Percentiles rank a stretch among this genome's conserved stretches.
Conservation (phyloP, 768 basidiomycete genomes). For the Phylloporus scabripes region DNA sequence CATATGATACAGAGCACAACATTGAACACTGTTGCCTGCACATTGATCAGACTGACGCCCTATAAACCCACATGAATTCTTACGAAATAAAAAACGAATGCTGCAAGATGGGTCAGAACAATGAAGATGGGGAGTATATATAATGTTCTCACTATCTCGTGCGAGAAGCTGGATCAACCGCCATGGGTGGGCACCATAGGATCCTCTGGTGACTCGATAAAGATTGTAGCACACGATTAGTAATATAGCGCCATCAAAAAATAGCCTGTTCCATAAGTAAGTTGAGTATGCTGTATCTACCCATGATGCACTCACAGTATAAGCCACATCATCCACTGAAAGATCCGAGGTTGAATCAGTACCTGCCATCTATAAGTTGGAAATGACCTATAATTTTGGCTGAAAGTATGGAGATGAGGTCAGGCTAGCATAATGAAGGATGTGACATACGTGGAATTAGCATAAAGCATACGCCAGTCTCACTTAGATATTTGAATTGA, state of each 20-base stretch:
- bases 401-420: background rate
- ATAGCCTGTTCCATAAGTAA: conserved; percentile 9
- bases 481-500: conserved; percentile 5
- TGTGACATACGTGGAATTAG: conserved; percentile 10
- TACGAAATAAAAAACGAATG: conserved; percentile 16
- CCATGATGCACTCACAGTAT: conserved; percentile 10
- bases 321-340: conserved; percentile 5
- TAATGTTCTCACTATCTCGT: conserved; percentile 17
- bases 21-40: conserved; percentile 13
- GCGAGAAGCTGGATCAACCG: conserved; percentile 10
- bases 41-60: background rate
- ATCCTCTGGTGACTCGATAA: background rate
- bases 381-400: conserved; percentile 8
- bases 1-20: conserved; percentile 7
- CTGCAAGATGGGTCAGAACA: conserved; percentile 1
- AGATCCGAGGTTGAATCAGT: background rate
- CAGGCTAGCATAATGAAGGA: background rate
- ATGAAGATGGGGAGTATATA: background rate
- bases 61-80: background rate
- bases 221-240: conserved; percentile 1
- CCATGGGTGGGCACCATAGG: background rate
- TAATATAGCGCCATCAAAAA: conserved; percentile 1
- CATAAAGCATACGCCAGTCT: conserved; percentile 11
- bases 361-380: background rate
- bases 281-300: background rate